Evolutionary conservation across 306 rosid species (phyloP).

Genomic region (Oemleria cerasiformis): DNA sequence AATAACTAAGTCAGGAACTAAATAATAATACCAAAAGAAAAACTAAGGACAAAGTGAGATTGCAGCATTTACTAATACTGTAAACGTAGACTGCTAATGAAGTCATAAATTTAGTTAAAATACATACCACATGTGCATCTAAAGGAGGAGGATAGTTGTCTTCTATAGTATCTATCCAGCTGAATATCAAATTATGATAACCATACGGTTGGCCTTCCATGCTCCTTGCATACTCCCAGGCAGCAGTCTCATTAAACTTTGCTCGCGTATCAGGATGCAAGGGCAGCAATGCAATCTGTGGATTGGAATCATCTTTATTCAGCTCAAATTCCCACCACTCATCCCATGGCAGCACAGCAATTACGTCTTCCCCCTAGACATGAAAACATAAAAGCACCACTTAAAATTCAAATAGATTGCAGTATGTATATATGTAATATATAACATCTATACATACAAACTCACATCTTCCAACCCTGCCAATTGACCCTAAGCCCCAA

Average conservation of each 20-base stretch:
- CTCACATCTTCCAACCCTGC: background rate
- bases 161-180: slow-evolving; percentile 86
- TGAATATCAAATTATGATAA: slow-evolving; percentile 92
- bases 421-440: no score
- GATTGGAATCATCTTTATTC: slow-evolving; percentile 76
- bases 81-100: slow-evolving; percentile 18
- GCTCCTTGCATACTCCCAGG: slow-evolving; percentile 91
- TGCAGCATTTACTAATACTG: slow-evolving; percentile 9
- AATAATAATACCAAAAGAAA: background rate
- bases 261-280: slow-evolving; percentile 80
- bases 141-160: slow-evolving; percentile 93
- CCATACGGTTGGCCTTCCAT: slow-evolving; percentile 91
- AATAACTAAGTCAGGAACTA: background rate
- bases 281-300: slow-evolving; percentile 94
- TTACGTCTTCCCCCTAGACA: slow-evolving; percentile 81
- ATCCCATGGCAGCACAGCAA: slow-evolving; percentile 86
- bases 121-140: slow-evolving; percentile 86
- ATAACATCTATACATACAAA: background rate
- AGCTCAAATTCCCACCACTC: slow-evolving; percentile 95
- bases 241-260: slow-evolving; percentile 88
- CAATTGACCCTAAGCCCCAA: background rate
- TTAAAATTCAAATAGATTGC: background rate
- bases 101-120: slow-evolving; percentile 10
- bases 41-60: no score
- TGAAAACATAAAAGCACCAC: slow-evolving; percentile 17